These are phyloP conservation scores for Apiotrichum gracile DNA, from an alignment of 1,284 basidiomycete genomes.

Conservation along the genomic window DNA sequence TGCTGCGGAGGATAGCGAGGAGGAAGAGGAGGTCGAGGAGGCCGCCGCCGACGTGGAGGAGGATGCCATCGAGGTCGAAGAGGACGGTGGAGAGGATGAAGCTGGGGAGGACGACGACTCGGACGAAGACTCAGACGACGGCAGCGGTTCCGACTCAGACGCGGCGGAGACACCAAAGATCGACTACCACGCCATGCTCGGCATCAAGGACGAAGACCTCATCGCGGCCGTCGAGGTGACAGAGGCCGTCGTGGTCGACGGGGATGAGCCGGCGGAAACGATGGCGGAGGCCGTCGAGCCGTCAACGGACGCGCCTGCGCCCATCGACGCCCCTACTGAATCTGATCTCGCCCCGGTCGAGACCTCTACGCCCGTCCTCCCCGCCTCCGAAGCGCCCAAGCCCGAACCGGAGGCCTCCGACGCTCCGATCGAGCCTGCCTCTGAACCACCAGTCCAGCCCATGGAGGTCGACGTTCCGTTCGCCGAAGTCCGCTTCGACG, in stretches of 20 bases:
- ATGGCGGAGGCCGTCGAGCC: background rate
- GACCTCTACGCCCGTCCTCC: too few species aligned
- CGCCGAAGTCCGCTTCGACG: background rate
- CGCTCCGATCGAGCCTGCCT: background rate
- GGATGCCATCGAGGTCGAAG: slow-evolving; percentile 34
- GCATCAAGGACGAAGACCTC: background rate
- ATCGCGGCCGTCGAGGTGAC: background rate
- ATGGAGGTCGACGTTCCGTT: background rate
- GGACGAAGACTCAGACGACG: slow-evolving; percentile 19
- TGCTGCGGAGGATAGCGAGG: slow-evolving; percentile 39
- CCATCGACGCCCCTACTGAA: too few species aligned
- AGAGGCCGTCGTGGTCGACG: background rate
- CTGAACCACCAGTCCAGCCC: background rate
- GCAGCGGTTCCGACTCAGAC: background rate
- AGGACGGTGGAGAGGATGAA: slow-evolving; percentile 23
- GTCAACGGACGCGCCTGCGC: background rate
- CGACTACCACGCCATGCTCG: background rate
- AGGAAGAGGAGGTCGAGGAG: slow-evolving; percentile 15
- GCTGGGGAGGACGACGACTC: slow-evolving; percentile 7
- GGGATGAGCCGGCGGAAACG: background rate
- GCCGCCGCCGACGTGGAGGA: slow-evolving; percentile 24
- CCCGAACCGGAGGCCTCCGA: background rate
- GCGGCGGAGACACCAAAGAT: background rate
- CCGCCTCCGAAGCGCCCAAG: too few species aligned
- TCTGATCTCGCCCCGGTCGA: too few species aligned